Evolutionary conservation across 2,329 filamentous ascomycete genomes (phyloP).

Genomic region (Cryoendolithus antarcticus): DNA sequence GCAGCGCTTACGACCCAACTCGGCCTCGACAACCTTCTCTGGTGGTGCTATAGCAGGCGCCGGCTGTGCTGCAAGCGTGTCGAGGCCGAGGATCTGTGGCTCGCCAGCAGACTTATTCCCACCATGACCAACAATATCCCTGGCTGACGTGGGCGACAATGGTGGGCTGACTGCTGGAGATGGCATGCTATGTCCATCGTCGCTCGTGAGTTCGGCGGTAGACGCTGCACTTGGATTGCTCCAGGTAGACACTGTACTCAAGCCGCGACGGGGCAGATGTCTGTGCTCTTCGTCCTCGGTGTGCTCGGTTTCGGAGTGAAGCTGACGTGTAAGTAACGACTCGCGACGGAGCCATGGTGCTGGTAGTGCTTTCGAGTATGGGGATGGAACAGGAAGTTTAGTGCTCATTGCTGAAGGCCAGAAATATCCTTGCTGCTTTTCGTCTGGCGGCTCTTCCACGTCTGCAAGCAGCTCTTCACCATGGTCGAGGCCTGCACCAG

Average conservation of each 20-base stretch:
- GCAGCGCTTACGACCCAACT: conserved; percentile 65
- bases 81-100: conserved; percentile 12
- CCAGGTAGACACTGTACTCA: conserved; percentile 52
- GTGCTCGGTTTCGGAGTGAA: conserved; percentile 44
- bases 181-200: conserved; percentile 61
- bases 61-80: conserved; percentile 12
- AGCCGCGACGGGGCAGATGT: conserved; percentile 25
- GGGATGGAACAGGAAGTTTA: conserved; percentile 10
- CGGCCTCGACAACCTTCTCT: conserved; percentile 50
- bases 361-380: conserved; percentile 36
- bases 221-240: conserved; percentile 73
- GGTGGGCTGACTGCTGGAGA: conserved; percentile 82
- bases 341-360: conserved; percentile 48
- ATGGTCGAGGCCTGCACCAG: conserved; percentile 15
- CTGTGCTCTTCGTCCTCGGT: conserved; percentile 21
- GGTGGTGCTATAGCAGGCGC: conserved; percentile 19
- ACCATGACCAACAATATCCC: too few species aligned
- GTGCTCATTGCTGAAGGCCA: conserved; percentile 14
- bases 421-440: conserved; percentile 27
- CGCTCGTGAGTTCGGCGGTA: conserved; percentile 86
- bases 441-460: conserved; percentile 78
- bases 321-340: conserved; percentile 77
- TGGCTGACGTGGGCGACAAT: conserved; percentile 44
- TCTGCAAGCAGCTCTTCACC: conserved; percentile 58
- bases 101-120: conserved; percentile 20